phyloP scores from a whole-genome alignment of 2,329 filamentous ascomycete species.

The Neonectria neomacrospora region DNA sequence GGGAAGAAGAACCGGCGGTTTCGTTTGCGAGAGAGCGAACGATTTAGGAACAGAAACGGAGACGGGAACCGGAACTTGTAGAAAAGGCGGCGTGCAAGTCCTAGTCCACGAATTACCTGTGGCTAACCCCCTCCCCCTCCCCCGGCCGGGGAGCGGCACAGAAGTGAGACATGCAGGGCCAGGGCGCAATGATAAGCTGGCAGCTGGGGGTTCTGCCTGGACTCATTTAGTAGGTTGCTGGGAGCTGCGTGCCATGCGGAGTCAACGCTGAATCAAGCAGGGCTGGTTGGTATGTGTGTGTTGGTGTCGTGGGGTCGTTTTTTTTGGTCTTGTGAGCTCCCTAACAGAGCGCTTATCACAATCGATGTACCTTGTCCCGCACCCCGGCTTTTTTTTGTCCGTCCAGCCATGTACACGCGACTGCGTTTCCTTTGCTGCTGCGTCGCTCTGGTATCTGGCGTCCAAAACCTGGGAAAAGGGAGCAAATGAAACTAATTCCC shows the following conservation, averaged over 20 bases:
- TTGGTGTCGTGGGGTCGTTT: background rate
- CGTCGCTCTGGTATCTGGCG: background rate
- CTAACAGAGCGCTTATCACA: background rate
- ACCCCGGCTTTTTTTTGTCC: background rate
- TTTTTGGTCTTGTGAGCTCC: background rate
- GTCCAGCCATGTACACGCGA: background rate
- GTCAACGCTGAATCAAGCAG: background rate
- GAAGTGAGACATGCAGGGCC: constrained; percentile 5
- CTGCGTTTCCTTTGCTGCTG: background rate
- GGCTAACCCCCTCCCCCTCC: background rate
- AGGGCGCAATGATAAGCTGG: constrained; percentile 2
- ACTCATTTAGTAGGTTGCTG: too few species aligned
- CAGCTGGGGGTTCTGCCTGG: too few species aligned
- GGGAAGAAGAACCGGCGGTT: background rate
- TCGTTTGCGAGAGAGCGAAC: background rate
- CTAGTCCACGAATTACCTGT: background rate
- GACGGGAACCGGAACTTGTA: background rate
- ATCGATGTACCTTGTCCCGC: too few species aligned
- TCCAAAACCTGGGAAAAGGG: background rate
- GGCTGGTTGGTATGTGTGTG: background rate
- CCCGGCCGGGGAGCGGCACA: background rate
- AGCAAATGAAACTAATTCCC: background rate
- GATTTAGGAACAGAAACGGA: background rate
- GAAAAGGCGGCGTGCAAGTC: background rate
- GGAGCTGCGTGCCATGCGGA: background rate